Evolutionary conservation across 2,329 filamentous ascomycete species (phyloP), one percentile per base, ranked within the genome.

Genomic region (Tolypocladium cylindrosporum): DNA sequence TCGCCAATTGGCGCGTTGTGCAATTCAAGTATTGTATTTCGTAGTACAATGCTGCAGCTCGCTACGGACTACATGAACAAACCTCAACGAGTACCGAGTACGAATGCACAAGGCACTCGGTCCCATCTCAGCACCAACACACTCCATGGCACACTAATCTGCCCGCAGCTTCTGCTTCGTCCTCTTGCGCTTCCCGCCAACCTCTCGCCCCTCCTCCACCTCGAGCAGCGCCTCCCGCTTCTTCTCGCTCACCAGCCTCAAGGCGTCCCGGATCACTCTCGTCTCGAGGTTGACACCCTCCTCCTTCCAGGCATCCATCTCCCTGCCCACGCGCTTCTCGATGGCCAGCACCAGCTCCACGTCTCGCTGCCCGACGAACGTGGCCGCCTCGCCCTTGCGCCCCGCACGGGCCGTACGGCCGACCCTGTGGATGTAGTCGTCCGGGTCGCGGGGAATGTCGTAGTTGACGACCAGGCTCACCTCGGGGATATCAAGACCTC

Each of bases 381-480:
- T 96, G 19, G 97, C 85, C 6, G 89, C 86, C 63, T 91, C 87
- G 66, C 94, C 94, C 56, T 79, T 80, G 51, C 91, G 83, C 0
- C 94, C 94, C 0, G 94, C 94, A 82, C 94, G 87, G 4, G 94
- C 94, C 14, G 94, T 99, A 74, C 94, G 88, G 71, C 94, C 94
- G 55, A 97, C 93, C 14, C 94, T 86, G 76, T 99, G 94, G 63
- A 99, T 94, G 72, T 99, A 99, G 73, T 97, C 93, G 71, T 97
- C 92, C 3, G 93, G 91, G 69, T 97, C 91, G n/a, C 93, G 86
- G 0, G 94, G 94, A 1, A 99, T 85, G 69, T 99, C 94, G 73
- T 92, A 99, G 74, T 99, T 97, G 68, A 99, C 77, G 2, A 99
- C 94, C 19, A 97, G 75, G 57, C 83, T 87, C 8, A 97, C 93